phyloP scores from a whole-genome alignment of 306 rosid genomes.

The Neltuma alba region DNA sequence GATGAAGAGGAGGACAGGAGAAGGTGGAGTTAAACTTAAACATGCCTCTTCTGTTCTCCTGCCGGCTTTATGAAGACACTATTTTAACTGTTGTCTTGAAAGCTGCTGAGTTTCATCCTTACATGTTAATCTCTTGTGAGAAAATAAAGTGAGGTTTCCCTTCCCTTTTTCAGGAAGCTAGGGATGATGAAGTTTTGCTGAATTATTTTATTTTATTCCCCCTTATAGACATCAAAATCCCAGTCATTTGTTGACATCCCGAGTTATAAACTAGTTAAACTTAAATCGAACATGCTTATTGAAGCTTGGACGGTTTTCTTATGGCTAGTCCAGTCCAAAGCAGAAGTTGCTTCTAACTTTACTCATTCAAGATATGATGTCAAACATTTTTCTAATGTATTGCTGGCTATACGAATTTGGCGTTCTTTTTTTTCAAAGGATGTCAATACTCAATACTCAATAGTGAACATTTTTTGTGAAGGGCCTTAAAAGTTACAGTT shows the following conservation, averaged over 20 bases:
- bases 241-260: neutral
- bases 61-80: neutral
- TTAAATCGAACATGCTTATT: neutral
- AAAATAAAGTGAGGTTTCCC: neutral
- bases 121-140: neutral
- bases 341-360: neutral
- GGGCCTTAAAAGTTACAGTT: neutral
- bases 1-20: conserved; percentile 92
- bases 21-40: conserved; percentile 70
- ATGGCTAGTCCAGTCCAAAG: neutral
- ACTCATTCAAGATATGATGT: neutral
- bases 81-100: conserved; percentile 19
- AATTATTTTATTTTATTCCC: conserved; percentile 13
- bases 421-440: neutral
- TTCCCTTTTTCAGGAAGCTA: neutral
- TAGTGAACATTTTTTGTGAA: neutral
- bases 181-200: conserved; percentile 5
- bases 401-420: neutral
- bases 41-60: neutral
- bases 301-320: neutral
- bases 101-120: conserved; percentile 13
- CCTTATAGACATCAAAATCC: conserved; percentile 14
- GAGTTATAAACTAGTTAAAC: neutral
- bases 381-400: neutral
- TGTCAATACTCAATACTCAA: too few relatives aligned